Evolutionary conservation across 495 filamentous ascomycete genomes (phyloP).

Genomic region (Podospora anserina): DNA sequence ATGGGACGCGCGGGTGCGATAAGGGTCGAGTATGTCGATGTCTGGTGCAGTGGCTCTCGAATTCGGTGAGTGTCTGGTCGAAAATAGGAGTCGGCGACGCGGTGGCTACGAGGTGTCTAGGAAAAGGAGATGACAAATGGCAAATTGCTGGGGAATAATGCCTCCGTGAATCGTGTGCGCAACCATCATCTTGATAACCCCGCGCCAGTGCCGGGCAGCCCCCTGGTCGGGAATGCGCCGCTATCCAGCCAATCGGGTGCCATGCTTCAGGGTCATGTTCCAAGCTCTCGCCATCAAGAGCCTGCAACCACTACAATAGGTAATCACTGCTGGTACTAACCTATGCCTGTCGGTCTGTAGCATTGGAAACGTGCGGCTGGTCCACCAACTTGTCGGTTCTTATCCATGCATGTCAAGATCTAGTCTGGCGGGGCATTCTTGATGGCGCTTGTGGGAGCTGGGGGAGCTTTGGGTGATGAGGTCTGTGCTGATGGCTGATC

Average conservation of each 20-base stretch:
- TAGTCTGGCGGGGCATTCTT: background rate
- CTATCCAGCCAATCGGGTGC: slow-evolving; percentile 20
- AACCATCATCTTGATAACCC: slow-evolving; percentile 15
- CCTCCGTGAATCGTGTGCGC: slow-evolving; percentile 12
- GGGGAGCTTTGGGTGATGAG: background rate
- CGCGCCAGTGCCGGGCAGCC: slow-evolving; percentile 11
- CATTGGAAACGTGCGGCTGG: background rate
- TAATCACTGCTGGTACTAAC: background rate
- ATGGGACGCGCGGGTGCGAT: background rate
- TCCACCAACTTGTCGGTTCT: background rate
- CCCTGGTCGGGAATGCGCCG: background rate
- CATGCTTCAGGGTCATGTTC: slow-evolving; percentile 18
- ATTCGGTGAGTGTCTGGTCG: background rate
- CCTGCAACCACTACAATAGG: background rate
- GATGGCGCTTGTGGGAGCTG: background rate
- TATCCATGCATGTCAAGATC: slow-evolving; percentile 1
- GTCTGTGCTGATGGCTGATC: background rate
- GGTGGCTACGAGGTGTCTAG: background rate
- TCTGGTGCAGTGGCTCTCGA: background rate
- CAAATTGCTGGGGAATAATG: background rate
- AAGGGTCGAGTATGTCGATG: background rate
- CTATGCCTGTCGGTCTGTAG: background rate
- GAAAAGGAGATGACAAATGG: background rate
- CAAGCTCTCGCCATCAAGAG: slow-evolving; percentile 14
- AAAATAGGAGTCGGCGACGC: background rate